These are phyloP conservation scores for Mariannaea elegans DNA, from an alignment of 2,329 filamentous ascomycete genomes.

Conservation along the genomic window DNA sequence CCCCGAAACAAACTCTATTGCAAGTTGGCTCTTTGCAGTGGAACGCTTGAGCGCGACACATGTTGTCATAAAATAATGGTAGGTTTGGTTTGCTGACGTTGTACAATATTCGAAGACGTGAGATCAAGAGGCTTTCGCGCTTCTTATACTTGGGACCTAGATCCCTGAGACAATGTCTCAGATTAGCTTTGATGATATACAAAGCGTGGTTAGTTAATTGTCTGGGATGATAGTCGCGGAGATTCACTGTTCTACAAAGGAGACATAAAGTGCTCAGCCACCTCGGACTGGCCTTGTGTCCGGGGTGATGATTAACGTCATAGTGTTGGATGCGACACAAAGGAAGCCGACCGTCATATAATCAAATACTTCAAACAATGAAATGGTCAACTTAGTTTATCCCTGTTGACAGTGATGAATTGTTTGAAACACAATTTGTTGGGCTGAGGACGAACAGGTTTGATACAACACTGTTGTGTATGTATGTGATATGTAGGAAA, in stretches of 20 bases:
- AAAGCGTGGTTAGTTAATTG: not conserved
- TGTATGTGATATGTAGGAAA: no score
- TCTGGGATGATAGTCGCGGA: not conserved
- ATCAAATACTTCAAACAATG: no score
- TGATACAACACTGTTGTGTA: no score
- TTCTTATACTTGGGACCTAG: no score
- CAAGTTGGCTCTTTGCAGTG: not conserved
- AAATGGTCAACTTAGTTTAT: no score
- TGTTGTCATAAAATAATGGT: not conserved
- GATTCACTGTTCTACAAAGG: not conserved
- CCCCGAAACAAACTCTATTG: not conserved
- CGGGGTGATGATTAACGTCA: not conserved
- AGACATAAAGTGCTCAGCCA: not conserved
- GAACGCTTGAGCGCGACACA: not conserved
- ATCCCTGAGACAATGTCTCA: no score
- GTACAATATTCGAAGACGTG: not conserved
- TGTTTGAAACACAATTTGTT: no score
- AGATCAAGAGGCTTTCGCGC: not conserved
- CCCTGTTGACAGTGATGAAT: no score
- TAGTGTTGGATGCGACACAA: not conserved
- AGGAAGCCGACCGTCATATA: not conserved
- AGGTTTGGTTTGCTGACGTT: no score
- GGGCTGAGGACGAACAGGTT: no score
- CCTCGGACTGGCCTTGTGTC: not conserved
- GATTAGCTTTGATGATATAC: not conserved